Evolutionary conservation across 1,139 yeast genomes (phyloP).

Genomic region (Lodderomyces pseudojiufengensis): DNA sequence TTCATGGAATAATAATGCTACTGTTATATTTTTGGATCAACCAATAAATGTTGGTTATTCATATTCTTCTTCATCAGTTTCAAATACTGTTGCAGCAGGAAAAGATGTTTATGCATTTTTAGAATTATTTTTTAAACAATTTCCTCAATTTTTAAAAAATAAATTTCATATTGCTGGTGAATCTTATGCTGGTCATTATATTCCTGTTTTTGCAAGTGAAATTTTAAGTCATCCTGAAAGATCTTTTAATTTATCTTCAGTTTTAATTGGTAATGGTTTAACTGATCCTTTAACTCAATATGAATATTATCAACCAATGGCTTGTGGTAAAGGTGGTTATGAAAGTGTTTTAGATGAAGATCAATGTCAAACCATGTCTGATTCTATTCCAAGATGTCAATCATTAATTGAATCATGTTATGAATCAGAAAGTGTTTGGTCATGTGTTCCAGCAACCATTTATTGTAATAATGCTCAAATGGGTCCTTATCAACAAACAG

Average conservation of each 20-base stretch:
- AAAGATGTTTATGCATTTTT: slow-evolving; percentile 90
- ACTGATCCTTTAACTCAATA: slow-evolving; percentile 91
- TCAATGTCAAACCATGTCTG: slow-evolving; percentile 74
- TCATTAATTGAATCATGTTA: slow-evolving; percentile 80
- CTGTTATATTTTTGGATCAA: slow-evolving; percentile 45
- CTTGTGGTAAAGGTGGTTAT: slow-evolving; percentile 92
- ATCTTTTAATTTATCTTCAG: slow-evolving; percentile 79
- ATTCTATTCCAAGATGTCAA: slow-evolving; percentile 75
- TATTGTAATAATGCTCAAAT: slow-evolving; percentile 87
- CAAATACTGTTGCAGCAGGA: slow-evolving; percentile 85
- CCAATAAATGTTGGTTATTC: slow-evolving; percentile 72
- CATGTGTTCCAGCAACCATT: slow-evolving; percentile 90
- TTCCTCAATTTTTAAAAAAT: slow-evolving; percentile 72
- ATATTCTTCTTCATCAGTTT: slow-evolving; percentile 59
- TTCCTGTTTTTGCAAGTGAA: slow-evolving; percentile 89
- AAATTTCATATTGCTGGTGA: slow-evolving; percentile 95
- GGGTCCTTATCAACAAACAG: slow-evolving; percentile 87
- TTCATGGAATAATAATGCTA: slow-evolving; percentile 44
- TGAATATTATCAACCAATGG: slow-evolving; percentile 92
- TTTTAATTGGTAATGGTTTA: slow-evolving; percentile 92
- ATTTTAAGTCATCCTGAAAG: slow-evolving; percentile 75
- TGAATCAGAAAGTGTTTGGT: slow-evolving; percentile 70
- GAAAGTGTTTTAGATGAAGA: slow-evolving; percentile 75
- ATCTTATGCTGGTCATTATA: slow-evolving; percentile 98
- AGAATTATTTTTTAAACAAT: slow-evolving; percentile 83